These are phyloP conservation scores for Verticillium longisporum DNA, from an alignment of 2,329 filamentous ascomycete genomes.

Conservation along the genomic window DNA sequence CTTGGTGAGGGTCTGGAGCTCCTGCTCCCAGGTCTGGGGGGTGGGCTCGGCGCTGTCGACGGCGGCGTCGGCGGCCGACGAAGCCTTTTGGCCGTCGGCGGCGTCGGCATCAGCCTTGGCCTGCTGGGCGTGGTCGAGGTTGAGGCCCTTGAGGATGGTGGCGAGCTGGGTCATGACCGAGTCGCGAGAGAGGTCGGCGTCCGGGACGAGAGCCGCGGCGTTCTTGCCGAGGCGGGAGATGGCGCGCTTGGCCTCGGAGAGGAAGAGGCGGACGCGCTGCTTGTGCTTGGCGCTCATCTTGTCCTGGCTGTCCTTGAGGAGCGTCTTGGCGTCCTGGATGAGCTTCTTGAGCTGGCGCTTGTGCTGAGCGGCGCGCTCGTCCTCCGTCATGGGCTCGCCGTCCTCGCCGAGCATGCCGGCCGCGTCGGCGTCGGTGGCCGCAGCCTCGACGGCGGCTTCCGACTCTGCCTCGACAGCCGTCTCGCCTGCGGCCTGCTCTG, in stretches of 20 bases:
- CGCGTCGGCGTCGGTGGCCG: constrained; percentile 8
- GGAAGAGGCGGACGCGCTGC: constrained; percentile 67
- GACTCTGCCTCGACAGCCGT: constrained; percentile 12
- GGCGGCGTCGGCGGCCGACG: no score
- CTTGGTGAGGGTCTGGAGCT: constrained; percentile 26
- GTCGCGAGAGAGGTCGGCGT: constrained; percentile 21
- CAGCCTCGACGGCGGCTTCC: constrained; percentile 21
- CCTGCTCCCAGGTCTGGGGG: constrained; percentile 7
- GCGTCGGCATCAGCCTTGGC: constrained; percentile 16
- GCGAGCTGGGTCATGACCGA: constrained; percentile 49
- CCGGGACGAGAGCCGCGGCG: constrained; percentile 27
- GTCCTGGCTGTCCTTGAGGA: constrained; percentile 42
- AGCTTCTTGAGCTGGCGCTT: constrained; percentile 39
- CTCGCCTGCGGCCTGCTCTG: constrained; percentile 4
- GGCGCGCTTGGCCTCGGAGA: constrained; percentile 56
- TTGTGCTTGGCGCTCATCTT: constrained; percentile 64
- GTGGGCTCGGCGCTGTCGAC: background rate
- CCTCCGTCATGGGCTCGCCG: constrained; percentile 17
- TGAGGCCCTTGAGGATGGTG: constrained; percentile 39
- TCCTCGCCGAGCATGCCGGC: constrained; percentile 12
- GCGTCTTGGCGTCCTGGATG: constrained; percentile 49
- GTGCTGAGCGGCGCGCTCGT: constrained; percentile 22
- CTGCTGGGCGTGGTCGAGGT: constrained; percentile 23
- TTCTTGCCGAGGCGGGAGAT: constrained; percentile 43
- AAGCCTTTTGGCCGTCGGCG: no score